Conservation (phyloP, 1,139 yeast species). For the Taiozyma onychis region DNA sequence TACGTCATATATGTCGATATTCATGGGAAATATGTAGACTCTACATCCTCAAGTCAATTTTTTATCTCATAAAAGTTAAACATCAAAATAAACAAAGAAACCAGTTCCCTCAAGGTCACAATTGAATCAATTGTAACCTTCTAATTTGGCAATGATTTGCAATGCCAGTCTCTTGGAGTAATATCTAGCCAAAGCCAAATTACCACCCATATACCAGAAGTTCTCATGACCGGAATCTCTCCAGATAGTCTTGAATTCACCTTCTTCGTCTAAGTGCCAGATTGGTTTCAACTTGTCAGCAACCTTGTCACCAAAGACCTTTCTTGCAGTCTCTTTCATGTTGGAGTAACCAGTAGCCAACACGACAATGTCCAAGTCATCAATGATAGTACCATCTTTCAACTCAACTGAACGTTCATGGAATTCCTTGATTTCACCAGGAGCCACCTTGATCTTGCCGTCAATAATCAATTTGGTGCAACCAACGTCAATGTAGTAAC, state of each 20-base stretch:
- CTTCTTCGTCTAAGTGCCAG: constrained; percentile 35
- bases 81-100: background rate
- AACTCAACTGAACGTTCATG: constrained; percentile 33
- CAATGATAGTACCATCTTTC: constrained; percentile 32
- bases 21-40: background rate
- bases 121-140: constrained; percentile 14
- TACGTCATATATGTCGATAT: background rate
- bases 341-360: constrained; percentile 41
- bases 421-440: constrained; percentile 31
- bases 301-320: constrained; percentile 31
- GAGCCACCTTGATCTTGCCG: constrained; percentile 33
- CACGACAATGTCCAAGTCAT: constrained; percentile 34
- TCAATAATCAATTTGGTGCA: constrained; percentile 34
- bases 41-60: background rate
- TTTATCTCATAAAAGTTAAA: background rate
- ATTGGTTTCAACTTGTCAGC: constrained; percentile 30
- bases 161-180: constrained; percentile 33
- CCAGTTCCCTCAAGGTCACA: no score
- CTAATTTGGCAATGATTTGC: constrained; percentile 29
- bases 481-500: constrained; percentile 42
- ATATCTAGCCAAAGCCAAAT: constrained; percentile 42
- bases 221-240: constrained; percentile 33
- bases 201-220: constrained; percentile 44
- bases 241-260: constrained; percentile 34
- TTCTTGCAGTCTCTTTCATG: constrained; percentile 36